phyloP scores from a whole-genome alignment of 139 green algal genomes.

The Haematococcus lacustris region DNA sequence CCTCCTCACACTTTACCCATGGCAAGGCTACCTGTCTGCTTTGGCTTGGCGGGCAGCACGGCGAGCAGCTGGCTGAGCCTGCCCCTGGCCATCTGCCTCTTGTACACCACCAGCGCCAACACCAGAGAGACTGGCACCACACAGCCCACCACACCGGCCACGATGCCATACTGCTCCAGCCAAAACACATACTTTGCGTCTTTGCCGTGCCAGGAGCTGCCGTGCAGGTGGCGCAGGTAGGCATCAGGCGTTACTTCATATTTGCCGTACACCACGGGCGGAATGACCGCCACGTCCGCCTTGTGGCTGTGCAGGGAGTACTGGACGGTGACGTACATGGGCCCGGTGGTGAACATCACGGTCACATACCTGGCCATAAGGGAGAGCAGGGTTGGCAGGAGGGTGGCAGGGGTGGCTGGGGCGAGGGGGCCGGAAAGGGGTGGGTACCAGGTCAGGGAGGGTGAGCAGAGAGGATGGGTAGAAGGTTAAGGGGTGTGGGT shows the following conservation, averaged over 20 bases:
- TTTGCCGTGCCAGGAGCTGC: slow-evolving; percentile 17
- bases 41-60: too few relatives aligned
- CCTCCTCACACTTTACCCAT: too few relatives aligned
- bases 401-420: too few relatives aligned
- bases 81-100: too few relatives aligned
- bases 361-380: slow-evolving; percentile 18
- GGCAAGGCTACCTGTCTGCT: too few relatives aligned
- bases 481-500: too few relatives aligned
- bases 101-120: background rate
- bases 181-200: slow-evolving; percentile 20
- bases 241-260: slow-evolving; percentile 7
- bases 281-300: slow-evolving; percentile 10
- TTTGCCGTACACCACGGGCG: slow-evolving; percentile 18
- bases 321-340: slow-evolving; percentile 24
- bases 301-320: slow-evolving; percentile 7
- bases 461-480: too few relatives aligned
- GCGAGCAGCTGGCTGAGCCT: too few relatives aligned
- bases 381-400: too few relatives aligned
- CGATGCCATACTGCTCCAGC: slow-evolving; percentile 12
- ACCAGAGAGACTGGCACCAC: background rate
- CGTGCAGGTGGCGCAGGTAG: slow-evolving; percentile 13
- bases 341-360: slow-evolving; percentile 23
- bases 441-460: too few relatives aligned
- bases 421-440: too few relatives aligned
- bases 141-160: background rate